These are phyloP conservation scores for Botrytis fabae DNA, from an alignment of 2,329 filamentous ascomycete genomes.

Conservation along the genomic window DNA sequence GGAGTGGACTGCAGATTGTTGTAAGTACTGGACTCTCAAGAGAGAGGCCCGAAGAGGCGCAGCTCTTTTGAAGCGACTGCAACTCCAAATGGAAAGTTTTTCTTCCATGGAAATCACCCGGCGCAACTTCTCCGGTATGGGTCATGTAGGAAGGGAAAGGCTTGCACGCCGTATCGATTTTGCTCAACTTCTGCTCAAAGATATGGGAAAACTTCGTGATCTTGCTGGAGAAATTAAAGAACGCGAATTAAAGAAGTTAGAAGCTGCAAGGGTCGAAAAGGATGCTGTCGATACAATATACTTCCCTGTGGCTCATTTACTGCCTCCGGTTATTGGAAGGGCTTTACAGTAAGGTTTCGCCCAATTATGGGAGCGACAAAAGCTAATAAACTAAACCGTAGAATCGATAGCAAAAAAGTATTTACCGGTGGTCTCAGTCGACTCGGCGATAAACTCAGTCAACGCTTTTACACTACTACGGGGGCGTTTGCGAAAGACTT, in stretches of 20 bases:
- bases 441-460: constrained; percentile 54
- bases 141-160: constrained; percentile 74
- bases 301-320: constrained; percentile 78
- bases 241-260: constrained; percentile 75
- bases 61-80: constrained; percentile 86
- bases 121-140: constrained; percentile 95
- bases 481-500: constrained; percentile 59
- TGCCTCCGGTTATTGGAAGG: constrained; percentile 77
- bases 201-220: constrained; percentile 73
- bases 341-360: constrained; percentile 69
- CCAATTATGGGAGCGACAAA: constrained; percentile 23
- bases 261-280: constrained; percentile 72
- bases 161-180: constrained; percentile 86
- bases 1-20: constrained; percentile 89
- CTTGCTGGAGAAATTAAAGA: constrained; percentile 71
- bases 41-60: constrained; percentile 89
- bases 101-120: constrained; percentile 96
- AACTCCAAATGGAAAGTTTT: constrained; percentile 93
- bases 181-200: constrained; percentile 70
- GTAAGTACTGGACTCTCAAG: constrained; percentile 97
- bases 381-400: constrained; percentile 47
- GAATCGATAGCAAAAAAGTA: constrained; percentile 62
- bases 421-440: constrained; percentile 55
- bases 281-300: constrained; percentile 86
- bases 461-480: constrained; percentile 57